Conservation (phyloP, 495 filamentous ascomycete genomes). For the Hyaloscypha variabilis region DNA sequence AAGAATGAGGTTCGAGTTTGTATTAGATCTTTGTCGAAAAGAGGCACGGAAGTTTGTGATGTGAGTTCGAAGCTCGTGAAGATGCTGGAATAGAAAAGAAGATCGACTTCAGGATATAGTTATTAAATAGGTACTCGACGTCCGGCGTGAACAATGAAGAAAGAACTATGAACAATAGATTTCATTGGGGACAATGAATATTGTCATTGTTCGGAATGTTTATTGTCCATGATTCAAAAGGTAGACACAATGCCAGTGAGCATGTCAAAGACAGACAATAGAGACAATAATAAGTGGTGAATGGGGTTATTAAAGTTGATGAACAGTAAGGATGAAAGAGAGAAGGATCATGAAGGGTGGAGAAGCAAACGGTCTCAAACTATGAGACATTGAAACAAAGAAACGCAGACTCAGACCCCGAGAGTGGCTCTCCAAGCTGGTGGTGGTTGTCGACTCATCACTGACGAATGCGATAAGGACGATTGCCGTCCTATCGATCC, state of each 20-base stretch:
- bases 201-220: slow-evolving; percentile 7
- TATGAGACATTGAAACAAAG: slow-evolving; percentile 27
- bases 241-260: slow-evolving; percentile 3
- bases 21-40: slow-evolving; percentile 2
- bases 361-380: slow-evolving; percentile 1
- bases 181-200: slow-evolving; percentile 9
- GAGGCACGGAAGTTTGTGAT: neutral
- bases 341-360: slow-evolving; percentile 4
- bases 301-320: slow-evolving; percentile 14
- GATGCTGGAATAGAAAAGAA: slow-evolving; percentile 1
- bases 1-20: neutral
- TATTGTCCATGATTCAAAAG: slow-evolving; percentile 25
- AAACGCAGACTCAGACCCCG: slow-evolving; percentile 17
- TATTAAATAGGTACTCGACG: slow-evolving; percentile 25
- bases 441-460: slow-evolving; percentile 16
- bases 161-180: slow-evolving; percentile 8
- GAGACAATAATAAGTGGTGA: slow-evolving; percentile 15
- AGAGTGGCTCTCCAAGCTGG: slow-evolving; percentile 11
- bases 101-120: neutral
- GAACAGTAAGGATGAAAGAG: slow-evolving; percentile 11
- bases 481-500: slow-evolving; percentile 29
- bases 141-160: slow-evolving; percentile 27
- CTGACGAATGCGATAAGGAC: slow-evolving; percentile 17
- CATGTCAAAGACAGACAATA: slow-evolving; percentile 15
- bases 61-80: slow-evolving; percentile 5